Evolutionary conservation across 495 filamentous ascomycete species (phyloP).

Genomic region (Xeromyces bisporus): DNA sequence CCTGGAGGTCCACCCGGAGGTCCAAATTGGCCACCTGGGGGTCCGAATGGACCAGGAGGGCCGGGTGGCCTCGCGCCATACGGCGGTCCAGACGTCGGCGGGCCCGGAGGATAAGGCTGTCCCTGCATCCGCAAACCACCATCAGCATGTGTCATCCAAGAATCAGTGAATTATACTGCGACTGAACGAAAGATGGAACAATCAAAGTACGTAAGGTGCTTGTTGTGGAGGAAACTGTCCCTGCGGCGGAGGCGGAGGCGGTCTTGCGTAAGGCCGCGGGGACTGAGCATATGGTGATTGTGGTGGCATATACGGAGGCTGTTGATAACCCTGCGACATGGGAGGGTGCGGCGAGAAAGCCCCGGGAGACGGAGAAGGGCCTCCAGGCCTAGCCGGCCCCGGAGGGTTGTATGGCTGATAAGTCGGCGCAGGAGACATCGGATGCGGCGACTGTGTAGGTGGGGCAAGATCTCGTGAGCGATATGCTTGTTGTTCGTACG

Average conservation of each 20-base stretch:
- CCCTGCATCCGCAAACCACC: not conserved
- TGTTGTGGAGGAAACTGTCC: conserved; percentile 11
- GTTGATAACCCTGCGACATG: conserved; percentile 1
- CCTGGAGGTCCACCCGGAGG: conserved; percentile 10
- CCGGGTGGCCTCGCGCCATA: not conserved
- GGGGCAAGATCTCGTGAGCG: conserved; percentile 14
- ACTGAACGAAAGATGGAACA: not conserved
- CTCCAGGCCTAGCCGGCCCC: conserved; percentile 14
- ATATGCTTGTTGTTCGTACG: conserved; percentile 21
- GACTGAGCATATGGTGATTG: conserved; percentile 7
- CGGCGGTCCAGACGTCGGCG: conserved; percentile 4
- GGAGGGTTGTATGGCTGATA: conserved; percentile 19
- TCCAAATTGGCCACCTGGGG: conserved; percentile 9
- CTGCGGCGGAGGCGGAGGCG: conserved; percentile 14
- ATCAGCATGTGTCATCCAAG: not conserved
- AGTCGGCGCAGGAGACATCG: conserved; percentile 21
- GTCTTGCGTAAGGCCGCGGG: conserved; percentile 10
- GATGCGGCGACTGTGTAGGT: conserved; percentile 17
- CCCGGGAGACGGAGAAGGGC: conserved; percentile 13
- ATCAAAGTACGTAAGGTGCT: conserved; percentile 16
- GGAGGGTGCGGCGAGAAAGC: conserved; percentile 6
- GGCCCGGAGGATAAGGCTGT: conserved; percentile 9
- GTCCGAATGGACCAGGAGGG: conserved; percentile 8
- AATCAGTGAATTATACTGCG: not conserved
- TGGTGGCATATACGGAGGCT: conserved; percentile 11